Percentiles rank a stretch among this genome's conserved stretches.
Conservation (phyloP, 2,329 filamentous ascomycete genomes). For the Sordariomycetes sp. region DNA sequence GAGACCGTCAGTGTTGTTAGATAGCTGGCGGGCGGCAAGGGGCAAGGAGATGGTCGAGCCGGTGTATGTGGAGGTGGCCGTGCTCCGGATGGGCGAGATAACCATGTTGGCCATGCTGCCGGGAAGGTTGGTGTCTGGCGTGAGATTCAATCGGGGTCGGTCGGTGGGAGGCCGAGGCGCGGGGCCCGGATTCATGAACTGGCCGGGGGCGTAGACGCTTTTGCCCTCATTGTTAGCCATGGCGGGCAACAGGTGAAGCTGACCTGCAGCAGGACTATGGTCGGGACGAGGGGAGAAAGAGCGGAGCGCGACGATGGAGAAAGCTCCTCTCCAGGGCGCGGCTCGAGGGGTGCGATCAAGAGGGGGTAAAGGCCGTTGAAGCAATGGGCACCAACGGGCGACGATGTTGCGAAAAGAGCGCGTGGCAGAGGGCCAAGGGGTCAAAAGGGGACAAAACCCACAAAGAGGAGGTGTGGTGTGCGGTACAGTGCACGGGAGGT, state of each 20-base stretch:
- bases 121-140: conserved; percentile 62
- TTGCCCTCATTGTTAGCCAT: conserved; percentile 13
- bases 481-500: not conserved
- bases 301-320: not conserved
- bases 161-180: conserved; percentile 83
- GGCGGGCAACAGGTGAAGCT: not conserved
- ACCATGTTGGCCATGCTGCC: conserved; percentile 73
- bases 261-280: not conserved
- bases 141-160: conserved; percentile 70
- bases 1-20: conserved; percentile 49
- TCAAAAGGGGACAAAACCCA: not conserved
- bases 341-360: not conserved
- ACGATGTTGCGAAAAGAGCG: not conserved
- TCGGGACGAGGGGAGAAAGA: not conserved
- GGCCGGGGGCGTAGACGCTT: conserved; percentile 48
- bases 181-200: conserved; percentile 95
- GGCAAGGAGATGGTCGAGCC: conserved; percentile 64
- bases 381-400: not conserved
- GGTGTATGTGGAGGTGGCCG: conserved; percentile 55
- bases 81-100: conserved; percentile 59
- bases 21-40: conserved; percentile 50
- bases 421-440: not conserved
- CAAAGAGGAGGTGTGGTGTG: not conserved
- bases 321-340: not conserved
- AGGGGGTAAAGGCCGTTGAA: not conserved